These are phyloP conservation scores for Candida maris DNA, from an alignment of 805 yeast species.

Conservation along the genomic window DNA sequence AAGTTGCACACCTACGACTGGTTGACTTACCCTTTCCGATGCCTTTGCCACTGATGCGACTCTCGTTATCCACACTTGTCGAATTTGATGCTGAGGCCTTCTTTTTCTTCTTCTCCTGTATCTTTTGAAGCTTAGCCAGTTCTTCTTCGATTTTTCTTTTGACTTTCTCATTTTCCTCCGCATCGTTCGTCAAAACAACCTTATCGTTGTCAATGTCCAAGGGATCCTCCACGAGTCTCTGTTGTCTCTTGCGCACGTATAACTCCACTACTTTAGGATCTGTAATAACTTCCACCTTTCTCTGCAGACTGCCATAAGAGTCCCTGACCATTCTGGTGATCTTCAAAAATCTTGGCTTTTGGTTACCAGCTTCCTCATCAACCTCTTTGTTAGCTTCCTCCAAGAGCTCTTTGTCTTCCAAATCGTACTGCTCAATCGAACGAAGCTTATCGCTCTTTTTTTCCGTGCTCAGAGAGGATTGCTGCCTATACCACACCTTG, in stretches of 20 bases:
- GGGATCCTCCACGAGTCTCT: constrained; percentile 31
- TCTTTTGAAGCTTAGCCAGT: constrained; percentile 75
- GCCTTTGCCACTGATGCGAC: constrained; percentile 56
- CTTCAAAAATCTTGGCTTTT: constrained; percentile 37
- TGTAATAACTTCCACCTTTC: constrained; percentile 70
- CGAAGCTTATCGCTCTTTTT: constrained; percentile 25
- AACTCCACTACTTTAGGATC: constrained; percentile 88
- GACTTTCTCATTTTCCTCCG: constrained; percentile 74
- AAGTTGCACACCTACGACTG: constrained; percentile 84
- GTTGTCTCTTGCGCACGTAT: constrained; percentile 57
- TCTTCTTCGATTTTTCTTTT: constrained; percentile 77
- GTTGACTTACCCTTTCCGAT: constrained; percentile 69
- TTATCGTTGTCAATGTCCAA: constrained; percentile 68
- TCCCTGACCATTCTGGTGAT: constrained; percentile 81
- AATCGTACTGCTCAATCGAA: constrained; percentile 9
- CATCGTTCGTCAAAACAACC: constrained; percentile 74
- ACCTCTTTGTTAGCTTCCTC: constrained; percentile 32
- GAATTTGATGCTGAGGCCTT: constrained; percentile 30
- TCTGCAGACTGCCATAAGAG: constrained; percentile 78
- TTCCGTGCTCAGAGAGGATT: constrained; percentile 47
- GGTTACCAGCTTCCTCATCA: constrained; percentile 28
- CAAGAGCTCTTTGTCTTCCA: constrained; percentile 27
- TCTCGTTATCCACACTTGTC: constrained; percentile 34
- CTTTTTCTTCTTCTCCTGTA: constrained; percentile 51
- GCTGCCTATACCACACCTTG: constrained; percentile 87